Evolutionary conservation across 2,329 filamentous ascomycete species (phyloP).

Genomic region (Trichoderma citrinoviride): DNA sequence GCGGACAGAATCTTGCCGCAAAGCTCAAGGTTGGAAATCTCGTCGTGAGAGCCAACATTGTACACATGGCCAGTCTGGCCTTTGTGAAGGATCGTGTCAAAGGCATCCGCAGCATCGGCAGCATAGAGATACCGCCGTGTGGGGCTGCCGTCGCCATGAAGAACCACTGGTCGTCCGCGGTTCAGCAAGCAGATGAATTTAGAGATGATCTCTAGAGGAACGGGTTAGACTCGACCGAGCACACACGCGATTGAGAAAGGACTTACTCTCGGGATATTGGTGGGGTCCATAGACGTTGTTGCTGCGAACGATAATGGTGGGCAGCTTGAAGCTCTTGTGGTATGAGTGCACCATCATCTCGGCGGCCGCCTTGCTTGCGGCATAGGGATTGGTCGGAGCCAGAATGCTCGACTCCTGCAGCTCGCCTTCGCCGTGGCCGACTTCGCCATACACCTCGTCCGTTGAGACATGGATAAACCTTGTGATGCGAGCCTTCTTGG

Average conservation of each 20-base stretch:
- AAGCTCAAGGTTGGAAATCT: constrained; percentile 71
- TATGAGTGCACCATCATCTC: constrained; percentile 90
- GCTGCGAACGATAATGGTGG: constrained; percentile 74
- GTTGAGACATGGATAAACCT: constrained; percentile 81
- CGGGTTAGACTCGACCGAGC: background rate
- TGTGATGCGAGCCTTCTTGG: constrained; percentile 66
- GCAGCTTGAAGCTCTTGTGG: constrained; percentile 76
- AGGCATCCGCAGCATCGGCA: constrained; percentile 75
- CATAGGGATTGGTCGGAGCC: constrained; percentile 78
- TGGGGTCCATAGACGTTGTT: constrained; percentile 87
- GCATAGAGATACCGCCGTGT: constrained; percentile 76
- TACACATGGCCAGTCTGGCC: constrained; percentile 73
- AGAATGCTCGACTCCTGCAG: constrained; percentile 71
- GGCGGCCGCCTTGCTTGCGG: constrained; percentile 75
- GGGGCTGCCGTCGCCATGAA: constrained; percentile 74
- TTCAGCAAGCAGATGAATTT: constrained; percentile 75
- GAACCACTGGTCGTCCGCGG: constrained; percentile 62
- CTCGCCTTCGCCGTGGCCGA: constrained; percentile 68
- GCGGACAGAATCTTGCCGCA: constrained; percentile 63
- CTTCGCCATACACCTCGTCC: constrained; percentile 83
- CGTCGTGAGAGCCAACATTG: constrained; percentile 76
- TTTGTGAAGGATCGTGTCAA: constrained; percentile 80
- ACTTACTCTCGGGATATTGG: constrained; percentile 77
- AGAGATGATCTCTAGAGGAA: constrained; percentile 68
- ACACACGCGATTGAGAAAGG: background rate